A percentile compares a stretch with the other conserved stretches of the same genome.
Evolutionary conservation across 2,329 filamentous ascomycete species (phyloP).

Genomic region (Scytalidium sp.): DNA sequence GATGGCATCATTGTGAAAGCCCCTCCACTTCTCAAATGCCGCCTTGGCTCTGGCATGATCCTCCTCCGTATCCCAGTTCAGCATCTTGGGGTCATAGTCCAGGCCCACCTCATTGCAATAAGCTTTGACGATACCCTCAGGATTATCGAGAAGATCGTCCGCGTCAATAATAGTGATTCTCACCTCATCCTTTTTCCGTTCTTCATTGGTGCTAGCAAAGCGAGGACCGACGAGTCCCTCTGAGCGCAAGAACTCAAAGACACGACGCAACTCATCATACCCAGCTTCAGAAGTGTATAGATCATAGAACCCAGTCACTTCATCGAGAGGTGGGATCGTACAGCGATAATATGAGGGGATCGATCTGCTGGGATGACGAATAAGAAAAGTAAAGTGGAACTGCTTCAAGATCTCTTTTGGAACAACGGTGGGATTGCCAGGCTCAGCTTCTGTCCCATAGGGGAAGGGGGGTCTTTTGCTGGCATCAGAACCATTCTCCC

Average conservation of each 20-base stretch:
- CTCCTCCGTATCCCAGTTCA: slow-evolving; percentile 77
- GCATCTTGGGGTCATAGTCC: slow-evolving; percentile 73
- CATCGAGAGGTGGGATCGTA: slow-evolving; percentile 81
- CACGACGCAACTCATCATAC: slow-evolving; percentile 79
- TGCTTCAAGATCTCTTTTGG: slow-evolving; percentile 69
- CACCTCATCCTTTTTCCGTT: slow-evolving; percentile 34
- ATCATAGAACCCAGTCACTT: slow-evolving; percentile 78
- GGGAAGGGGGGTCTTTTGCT: slow-evolving; percentile 46
- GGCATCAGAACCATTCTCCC: slow-evolving; percentile 13
- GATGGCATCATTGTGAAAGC: slow-evolving; percentile 95
- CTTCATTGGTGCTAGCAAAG: slow-evolving; percentile 43
- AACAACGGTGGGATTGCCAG: slow-evolving; percentile 80
- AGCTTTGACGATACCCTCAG: slow-evolving; percentile 68
- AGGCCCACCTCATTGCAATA: slow-evolving; percentile 83
- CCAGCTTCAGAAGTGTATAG: slow-evolving; percentile 89
- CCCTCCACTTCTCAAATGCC: slow-evolving; percentile 94
- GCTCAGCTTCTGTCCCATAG: slow-evolving; percentile 56
- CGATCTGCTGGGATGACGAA: slow-evolving; percentile 88
- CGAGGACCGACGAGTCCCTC: slow-evolving; percentile 69
- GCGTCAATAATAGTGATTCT: slow-evolving; percentile 88
- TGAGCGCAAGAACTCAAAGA: slow-evolving; percentile 80
- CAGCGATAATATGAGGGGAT: slow-evolving; percentile 95
- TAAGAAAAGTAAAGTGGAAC: slow-evolving; percentile 95
- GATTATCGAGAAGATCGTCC: slow-evolving; percentile 88
- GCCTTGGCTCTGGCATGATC: slow-evolving; percentile 65